Evolutionary conservation across 2,329 filamentous ascomycete genomes (phyloP).

Genomic region (Neocatenulostroma microsporum): DNA sequence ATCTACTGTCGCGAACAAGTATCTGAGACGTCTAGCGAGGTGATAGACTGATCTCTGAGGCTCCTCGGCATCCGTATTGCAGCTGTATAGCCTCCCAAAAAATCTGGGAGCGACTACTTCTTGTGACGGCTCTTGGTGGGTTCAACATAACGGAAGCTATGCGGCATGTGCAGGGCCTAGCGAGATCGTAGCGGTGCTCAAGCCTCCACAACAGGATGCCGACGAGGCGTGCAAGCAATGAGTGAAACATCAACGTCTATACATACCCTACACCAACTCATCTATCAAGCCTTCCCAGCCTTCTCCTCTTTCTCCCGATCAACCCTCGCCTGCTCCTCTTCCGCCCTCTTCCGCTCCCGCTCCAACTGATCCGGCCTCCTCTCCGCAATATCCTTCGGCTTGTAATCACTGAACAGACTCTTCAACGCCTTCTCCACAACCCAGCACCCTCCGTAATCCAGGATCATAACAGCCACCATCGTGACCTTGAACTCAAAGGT

Average conservation of each 20-base stretch:
- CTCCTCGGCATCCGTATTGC: too few species aligned
- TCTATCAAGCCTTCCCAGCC: slow-evolving; percentile 26
- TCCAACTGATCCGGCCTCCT: slow-evolving; percentile 79
- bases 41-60: too few species aligned
- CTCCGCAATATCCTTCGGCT: slow-evolving; percentile 85
- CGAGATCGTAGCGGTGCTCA: too few species aligned
- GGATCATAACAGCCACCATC: slow-evolving; percentile 74
- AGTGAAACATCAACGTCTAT: slow-evolving; percentile 1
- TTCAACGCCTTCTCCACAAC: slow-evolving; percentile 82
- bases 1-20: too few species aligned
- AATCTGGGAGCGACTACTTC: too few species aligned
- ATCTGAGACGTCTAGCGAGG: too few species aligned
- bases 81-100: too few species aligned
- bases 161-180: too few species aligned
- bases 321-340: slow-evolving; percentile 37
- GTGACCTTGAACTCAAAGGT: slow-evolving; percentile 78
- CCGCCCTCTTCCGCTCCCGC: slow-evolving; percentile 63
- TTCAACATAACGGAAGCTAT: too few species aligned
- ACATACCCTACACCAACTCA: slow-evolving; percentile 6
- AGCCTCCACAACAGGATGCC: too few species aligned
- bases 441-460: slow-evolving; percentile 84
- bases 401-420: slow-evolving; percentile 78
- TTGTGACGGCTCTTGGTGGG: too few species aligned
- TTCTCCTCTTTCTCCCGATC: slow-evolving; percentile 31
- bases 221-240: neutral